Base-by-base conservation (phyloP, 768 basidiomycete species). In the Rhizopogon roseolus region DNA sequence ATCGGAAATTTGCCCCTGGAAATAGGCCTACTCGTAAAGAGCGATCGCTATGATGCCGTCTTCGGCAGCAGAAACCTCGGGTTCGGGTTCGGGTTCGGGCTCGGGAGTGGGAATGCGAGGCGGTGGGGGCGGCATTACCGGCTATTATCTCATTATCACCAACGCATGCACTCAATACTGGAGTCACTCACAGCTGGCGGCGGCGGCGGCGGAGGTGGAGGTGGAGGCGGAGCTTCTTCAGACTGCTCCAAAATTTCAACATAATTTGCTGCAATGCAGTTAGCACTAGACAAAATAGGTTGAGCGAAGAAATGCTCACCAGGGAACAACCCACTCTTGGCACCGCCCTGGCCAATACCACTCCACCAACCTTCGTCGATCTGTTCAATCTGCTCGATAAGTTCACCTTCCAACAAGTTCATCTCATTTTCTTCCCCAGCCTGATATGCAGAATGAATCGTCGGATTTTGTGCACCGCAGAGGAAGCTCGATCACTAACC, bases 321-420 rank as follows among this genome's bases (percentile, higher is more conserved):
- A 54, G 93, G 94, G 83, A 96, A 97, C 32, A 95, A 68, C 7
- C 94, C 95, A 6, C 70, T 75, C 73, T 88, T 86, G 5, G 28
- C 19, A 5, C 92, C 93, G 22, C 75, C 79, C 40, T 76, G 71
- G 29, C 84, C 85, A 46, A 83, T 74, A 19, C 92, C 95, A 54
- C 76, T 80, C 95, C 94, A 97, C 95, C 95, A 98, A 6, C 90
- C 90, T 60, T 91, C 89, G 59, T 88, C 91, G 14, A 91, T 69
- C 68, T 90, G 84, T 68, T 93, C 90, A 44, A 96, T 83, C 58
- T 88, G 81, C 53, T 87, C 82, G 46, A 97, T 82, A 36, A 85
- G 69, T 63, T 95, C 91, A 42, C 92, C 91, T 66, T 96, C 93
- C 1, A 73, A 58, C 22, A 97, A 77, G 53, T 67, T 67, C 74